Evolutionary conservation across 805 yeast species (phyloP), one percentile per base, ranked within the genome.

Genomic region (Kurtzmaniella fragi): DNA sequence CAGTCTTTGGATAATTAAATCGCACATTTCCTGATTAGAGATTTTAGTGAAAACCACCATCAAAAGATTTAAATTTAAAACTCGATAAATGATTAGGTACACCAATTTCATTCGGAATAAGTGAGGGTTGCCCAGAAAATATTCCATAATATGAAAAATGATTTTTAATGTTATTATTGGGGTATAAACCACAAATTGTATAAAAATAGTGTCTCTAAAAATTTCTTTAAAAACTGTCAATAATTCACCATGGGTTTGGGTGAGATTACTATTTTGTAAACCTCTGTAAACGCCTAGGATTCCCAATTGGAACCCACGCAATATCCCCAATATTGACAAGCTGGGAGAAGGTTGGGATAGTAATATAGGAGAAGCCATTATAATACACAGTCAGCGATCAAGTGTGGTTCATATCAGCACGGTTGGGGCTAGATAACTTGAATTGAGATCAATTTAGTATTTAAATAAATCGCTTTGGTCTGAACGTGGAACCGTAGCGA

Each of bases 331-430:
- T 0, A 65, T 27, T 3, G 80, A 66, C 48, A 77, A 74, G 12
- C 80, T 76, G 4, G 76, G 71, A 6, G 80, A 74, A 1, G 84
- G 82, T 35, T 72, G 65, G 2, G 81, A 71, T 10, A 78, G 61
- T 49, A 78, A 77, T 12, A 75, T 67, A 5, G 84, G 84, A 3
- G 84, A 78, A 1, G 79, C 75, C 83, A 78, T 78, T 28, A 16
- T 4, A n/a, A 5, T 4, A 34, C 12, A n/a, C 26, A 5, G 5
- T 20, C 8, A 8, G 25, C 25, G 8, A 5, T 20, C 25, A 20
- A 20, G 8, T 5, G 8, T 20, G 5, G 25, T 20, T 20, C 25
- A 20, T 20, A 20, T 20, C 25, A 20, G 7, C 8, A 20, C 5
- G 25, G 8, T n/a, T 20, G 8, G 25, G 8, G 8, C 25, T 20